Evolutionary conservation across 192 early-diverging fungal genomes (phyloP).

Genomic region (Podila verticillata): DNA sequence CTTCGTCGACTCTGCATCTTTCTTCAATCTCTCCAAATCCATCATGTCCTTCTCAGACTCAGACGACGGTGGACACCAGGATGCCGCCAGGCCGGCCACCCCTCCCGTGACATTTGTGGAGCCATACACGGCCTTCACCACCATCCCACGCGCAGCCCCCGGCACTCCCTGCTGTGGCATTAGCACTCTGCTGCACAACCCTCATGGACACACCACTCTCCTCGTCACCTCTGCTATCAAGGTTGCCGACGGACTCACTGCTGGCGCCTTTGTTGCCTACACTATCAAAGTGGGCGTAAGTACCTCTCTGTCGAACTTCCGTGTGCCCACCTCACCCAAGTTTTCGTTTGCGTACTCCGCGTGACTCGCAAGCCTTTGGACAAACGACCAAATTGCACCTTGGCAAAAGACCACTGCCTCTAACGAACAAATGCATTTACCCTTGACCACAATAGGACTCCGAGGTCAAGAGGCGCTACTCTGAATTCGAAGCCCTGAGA

Average conservation of each 20-base stretch:
- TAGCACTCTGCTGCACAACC: conserved; percentile 46
- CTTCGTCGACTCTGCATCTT: not conserved
- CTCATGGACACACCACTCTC: conserved; percentile 40
- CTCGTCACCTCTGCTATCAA: conserved; percentile 61
- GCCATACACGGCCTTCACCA: conserved; percentile 45
- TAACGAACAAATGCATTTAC: not conserved
- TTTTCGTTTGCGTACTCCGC: not conserved
- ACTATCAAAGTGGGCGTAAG: conserved; percentile 62
- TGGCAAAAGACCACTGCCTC: not conserved
- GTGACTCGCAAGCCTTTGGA: not conserved
- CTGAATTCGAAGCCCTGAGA: conserved; percentile 95
- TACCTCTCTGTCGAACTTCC: not conserved
- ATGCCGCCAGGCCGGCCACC: not conserved
- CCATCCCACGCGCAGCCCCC: conserved; percentile 44
- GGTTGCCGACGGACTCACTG: conserved; percentile 56
- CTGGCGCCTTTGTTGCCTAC: conserved; percentile 63
- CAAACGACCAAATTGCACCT: not conserved
- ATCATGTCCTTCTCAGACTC: conserved; percentile 43
- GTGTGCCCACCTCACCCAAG: not conserved
- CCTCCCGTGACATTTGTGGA: conserved; percentile 1
- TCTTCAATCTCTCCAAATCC: not conserved
- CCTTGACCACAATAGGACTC: conserved; percentile 51
- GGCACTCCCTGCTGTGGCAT: conserved; percentile 50
- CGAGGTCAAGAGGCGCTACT: conserved; percentile 89
- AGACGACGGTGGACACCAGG: conserved; percentile 20